Conservation (phyloP, 2,329 filamentous ascomycete species). For the Fonsecaea erecta region DNA sequence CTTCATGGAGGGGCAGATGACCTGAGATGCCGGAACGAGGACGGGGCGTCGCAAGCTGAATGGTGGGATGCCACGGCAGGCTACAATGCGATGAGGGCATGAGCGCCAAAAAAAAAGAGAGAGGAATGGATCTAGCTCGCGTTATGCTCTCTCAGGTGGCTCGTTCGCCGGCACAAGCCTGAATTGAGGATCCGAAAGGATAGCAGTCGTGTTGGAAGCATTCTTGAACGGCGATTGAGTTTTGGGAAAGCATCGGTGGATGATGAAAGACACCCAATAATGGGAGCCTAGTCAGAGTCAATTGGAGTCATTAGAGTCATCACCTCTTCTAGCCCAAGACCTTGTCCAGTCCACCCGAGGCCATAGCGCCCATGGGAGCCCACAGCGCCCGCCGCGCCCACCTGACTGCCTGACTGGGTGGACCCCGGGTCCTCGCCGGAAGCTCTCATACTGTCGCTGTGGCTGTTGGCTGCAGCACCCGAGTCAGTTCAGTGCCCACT, state of each 20-base stretch:
- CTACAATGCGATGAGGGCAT: conserved; percentile 1
- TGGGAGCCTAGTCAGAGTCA: neutral
- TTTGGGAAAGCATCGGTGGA: neutral
- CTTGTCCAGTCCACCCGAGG: neutral
- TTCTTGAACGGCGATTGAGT: neutral
- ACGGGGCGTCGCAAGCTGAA: conserved; percentile 17
- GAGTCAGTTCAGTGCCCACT: neutral
- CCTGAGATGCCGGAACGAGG: conserved; percentile 11
- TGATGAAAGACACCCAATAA: conserved; percentile 3
- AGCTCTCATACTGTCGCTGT: neutral
- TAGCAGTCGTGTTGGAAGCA: neutral
- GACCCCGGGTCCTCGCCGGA: conserved; percentile 1
- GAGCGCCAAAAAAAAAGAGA: neutral
- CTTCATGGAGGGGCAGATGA: conserved; percentile 16
- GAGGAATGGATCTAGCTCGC: neutral
- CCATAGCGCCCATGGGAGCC: neutral
- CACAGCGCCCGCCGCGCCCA: neutral
- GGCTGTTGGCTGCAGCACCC: neutral
- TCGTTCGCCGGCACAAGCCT: neutral
- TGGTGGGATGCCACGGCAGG: conserved; percentile 9
- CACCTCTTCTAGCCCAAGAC: neutral
- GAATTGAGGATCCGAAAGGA: neutral
- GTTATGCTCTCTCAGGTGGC: neutral
- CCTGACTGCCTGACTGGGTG: neutral
- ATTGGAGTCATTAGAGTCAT: neutral